phyloP scores from a whole-genome alignment of 768 basidiomycete species.

The Lactifluus rugatus region DNA sequence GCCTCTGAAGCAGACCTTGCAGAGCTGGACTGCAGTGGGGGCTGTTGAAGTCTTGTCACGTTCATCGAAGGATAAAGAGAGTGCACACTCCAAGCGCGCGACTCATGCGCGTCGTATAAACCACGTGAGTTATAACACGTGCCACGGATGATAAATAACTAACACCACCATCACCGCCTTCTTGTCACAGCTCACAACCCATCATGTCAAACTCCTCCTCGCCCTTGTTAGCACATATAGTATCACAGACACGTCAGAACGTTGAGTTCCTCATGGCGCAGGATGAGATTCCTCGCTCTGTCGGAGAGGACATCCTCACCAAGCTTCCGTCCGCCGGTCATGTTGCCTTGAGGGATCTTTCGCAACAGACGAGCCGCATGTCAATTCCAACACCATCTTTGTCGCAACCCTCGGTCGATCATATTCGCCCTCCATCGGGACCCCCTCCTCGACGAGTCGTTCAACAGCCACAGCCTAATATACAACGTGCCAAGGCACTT shows the following conservation, averaged over 20 bases:
- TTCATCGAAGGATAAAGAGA: slow-evolving; percentile 2
- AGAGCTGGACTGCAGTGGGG: slow-evolving; percentile 2
- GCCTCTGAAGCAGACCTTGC: slow-evolving; percentile 13
- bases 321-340: slow-evolving; percentile 28
- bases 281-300: slow-evolving; percentile 32
- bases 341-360: slow-evolving; percentile 18
- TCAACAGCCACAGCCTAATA: slow-evolving; percentile 18
- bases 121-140: background rate
- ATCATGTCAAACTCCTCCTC: slow-evolving; percentile 20
- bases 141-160: too few species aligned
- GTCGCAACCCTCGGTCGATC: background rate
- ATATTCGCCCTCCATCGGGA: background rate
- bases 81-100: too few species aligned
- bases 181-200: background rate
- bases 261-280: slow-evolving; percentile 37
- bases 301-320: slow-evolving; percentile 32
- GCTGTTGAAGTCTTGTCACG: slow-evolving; percentile 16
- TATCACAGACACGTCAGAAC: slow-evolving; percentile 39
- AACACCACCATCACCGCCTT: too few species aligned
- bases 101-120: background rate
- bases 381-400: slow-evolving; percentile 6
- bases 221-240: slow-evolving; percentile 47
- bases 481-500: slow-evolving; percentile 40
- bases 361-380: slow-evolving; percentile 19
- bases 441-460: slow-evolving; percentile 18